A percentile compares a stretch with the other conserved stretches of the same genome.
Conservation (phyloP, 2,329 filamentous ascomycete species). For the Cytospora piceicola region DNA sequence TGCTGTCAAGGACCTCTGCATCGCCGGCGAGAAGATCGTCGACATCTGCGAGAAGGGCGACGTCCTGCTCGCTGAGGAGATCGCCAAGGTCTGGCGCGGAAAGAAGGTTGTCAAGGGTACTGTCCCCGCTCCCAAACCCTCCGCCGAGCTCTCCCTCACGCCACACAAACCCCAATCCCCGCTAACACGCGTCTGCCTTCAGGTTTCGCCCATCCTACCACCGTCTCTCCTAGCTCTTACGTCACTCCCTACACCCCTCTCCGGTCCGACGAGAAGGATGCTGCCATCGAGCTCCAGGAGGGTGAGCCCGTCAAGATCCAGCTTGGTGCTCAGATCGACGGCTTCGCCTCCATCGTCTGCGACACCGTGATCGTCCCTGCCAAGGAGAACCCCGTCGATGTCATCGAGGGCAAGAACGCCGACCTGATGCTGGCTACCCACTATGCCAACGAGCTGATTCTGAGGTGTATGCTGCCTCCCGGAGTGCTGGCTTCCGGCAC, state of each 20-base stretch:
- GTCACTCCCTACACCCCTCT: conserved; percentile 97
- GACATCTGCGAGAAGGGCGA: conserved; percentile 95
- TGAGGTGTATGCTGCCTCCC: conserved; percentile 90
- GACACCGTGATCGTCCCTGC: conserved; percentile 79
- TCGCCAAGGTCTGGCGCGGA: conserved; percentile 95
- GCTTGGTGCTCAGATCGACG: conserved; percentile 97
- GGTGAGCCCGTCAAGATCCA: conserved; percentile 96
- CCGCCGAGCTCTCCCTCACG: not conserved
- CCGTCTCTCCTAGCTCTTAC: conserved; percentile 90
- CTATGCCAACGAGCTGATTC: conserved; percentile 93
- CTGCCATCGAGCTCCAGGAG: conserved; percentile 75
- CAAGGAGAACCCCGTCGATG: conserved; percentile 63
- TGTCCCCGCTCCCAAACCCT: conserved; percentile 36
- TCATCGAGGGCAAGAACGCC: conserved; percentile 75
- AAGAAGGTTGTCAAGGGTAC: conserved; percentile 94
- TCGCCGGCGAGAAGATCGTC: conserved; percentile 89
- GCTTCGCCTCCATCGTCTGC: conserved; percentile 94
- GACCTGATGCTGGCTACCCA: conserved; percentile 89
- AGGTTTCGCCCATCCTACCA: conserved; percentile 93
- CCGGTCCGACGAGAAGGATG: conserved; percentile 83
- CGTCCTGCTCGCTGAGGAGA: conserved; percentile 90
- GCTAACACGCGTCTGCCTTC: conserved; percentile 20
- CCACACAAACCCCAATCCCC: not conserved
- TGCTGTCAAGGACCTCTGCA: conserved; percentile 73
- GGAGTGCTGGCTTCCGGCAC: conserved; percentile 80